Conservation (phyloP, 257 asterid species). For the Capsicum chinense region DNA sequence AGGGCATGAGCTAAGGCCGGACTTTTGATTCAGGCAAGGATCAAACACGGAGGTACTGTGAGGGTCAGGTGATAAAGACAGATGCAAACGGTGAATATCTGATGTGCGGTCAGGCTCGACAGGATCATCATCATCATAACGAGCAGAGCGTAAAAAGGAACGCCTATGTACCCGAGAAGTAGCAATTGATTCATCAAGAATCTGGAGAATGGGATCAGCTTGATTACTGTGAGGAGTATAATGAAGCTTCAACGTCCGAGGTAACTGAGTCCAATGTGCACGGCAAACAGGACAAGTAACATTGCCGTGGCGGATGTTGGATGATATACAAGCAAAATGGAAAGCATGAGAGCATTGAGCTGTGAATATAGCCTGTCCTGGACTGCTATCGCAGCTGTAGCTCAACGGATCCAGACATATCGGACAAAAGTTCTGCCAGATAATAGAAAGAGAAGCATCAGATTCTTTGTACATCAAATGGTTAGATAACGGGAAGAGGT, state of each 20-base stretch:
- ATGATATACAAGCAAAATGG: conserved; percentile 92
- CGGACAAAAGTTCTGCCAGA: conserved; percentile 68
- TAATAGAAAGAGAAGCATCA: conserved; percentile 30
- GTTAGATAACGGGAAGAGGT: neutral
- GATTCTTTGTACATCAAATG: neutral
- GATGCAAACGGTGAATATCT: conserved; percentile 61
- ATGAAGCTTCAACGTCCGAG: conserved; percentile 59
- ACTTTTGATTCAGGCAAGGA: conserved; percentile 35
- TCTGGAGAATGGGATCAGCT: conserved; percentile 84
- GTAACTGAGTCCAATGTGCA: conserved; percentile 90
- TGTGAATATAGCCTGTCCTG: conserved; percentile 87
- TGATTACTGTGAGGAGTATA: conserved; percentile 53
- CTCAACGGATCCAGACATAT: conserved; percentile 80
- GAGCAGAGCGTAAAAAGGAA: conserved; percentile 78
- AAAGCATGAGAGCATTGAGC: conserved; percentile 93
- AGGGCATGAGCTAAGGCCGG: conserved; percentile 34
- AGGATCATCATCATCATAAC: conserved; percentile 89
- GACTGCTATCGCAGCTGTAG: conserved; percentile 68
- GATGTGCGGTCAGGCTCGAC: conserved; percentile 59
- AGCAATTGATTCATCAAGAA: conserved; percentile 89
- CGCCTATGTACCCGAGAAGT: conserved; percentile 82
- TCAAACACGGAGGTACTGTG: conserved; percentile 36
- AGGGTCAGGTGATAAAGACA: conserved; percentile 56
- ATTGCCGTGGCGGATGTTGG: conserved; percentile 88
- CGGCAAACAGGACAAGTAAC: conserved; percentile 95